Conservation (phyloP, 768 basidiomycete genomes). For the Lactarius hatsudake region DNA sequence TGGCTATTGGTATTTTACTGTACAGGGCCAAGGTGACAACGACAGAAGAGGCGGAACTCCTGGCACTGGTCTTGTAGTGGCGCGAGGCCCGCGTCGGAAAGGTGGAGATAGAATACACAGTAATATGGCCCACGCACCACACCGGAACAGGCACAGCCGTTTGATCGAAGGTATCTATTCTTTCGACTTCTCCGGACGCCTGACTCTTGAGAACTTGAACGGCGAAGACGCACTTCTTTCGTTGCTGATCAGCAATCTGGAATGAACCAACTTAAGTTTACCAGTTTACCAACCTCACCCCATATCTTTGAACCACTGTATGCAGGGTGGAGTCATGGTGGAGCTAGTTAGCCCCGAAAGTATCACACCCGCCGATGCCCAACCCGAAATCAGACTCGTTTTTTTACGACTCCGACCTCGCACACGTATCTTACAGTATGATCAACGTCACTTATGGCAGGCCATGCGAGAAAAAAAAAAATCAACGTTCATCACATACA, state of each 20-base stretch:
- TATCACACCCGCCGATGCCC: background rate
- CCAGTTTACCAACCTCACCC: background rate
- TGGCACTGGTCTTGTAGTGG: background rate
- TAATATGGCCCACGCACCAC: background rate
- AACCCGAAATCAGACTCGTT: background rate
- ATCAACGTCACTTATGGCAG: slow-evolving; percentile 2
- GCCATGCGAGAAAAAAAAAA: background rate
- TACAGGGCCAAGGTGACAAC: slow-evolving; percentile 7
- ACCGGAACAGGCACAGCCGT: background rate
- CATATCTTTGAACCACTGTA: background rate
- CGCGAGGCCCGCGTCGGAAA: background rate
- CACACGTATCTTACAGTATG: background rate
- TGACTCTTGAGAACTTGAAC: background rate
- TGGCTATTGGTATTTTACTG: too few relatives aligned
- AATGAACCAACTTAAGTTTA: background rate
- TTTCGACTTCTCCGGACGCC: background rate
- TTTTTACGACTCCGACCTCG: background rate
- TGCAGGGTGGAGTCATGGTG: background rate
- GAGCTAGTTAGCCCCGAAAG: background rate
- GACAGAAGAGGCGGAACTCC: background rate
- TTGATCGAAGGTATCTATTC: slow-evolving; percentile 1
- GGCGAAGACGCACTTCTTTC: background rate
- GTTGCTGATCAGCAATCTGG: background rate
- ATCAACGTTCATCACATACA: background rate
- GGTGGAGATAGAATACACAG: background rate